These are phyloP conservation scores for Phialophora chinensis DNA, from an alignment of 2,329 filamentous ascomycete genomes.

Conservation along the genomic window DNA sequence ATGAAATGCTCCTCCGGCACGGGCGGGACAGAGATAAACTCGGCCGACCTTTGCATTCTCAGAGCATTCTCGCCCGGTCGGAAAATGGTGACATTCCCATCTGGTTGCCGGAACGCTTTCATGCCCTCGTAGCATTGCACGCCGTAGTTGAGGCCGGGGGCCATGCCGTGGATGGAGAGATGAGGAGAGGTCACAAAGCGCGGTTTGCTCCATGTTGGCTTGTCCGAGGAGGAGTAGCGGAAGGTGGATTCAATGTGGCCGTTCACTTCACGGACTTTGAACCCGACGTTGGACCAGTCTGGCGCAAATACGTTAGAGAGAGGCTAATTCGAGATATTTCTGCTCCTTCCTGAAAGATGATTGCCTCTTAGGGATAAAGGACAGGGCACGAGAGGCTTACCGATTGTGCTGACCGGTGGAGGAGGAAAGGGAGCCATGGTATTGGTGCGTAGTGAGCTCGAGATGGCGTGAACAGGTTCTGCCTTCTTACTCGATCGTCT, in stretches of 20 bases:
- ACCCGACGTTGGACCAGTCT: conserved; percentile 94
- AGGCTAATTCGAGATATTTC: background rate
- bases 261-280: conserved; percentile 92
- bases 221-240: conserved; percentile 64
- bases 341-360: background rate
- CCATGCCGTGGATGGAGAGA: conserved; percentile 92
- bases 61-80: conserved; percentile 82
- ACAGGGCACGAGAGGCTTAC: conserved; percentile 45
- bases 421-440: conserved; percentile 67
- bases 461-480: background rate
- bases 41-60: conserved; percentile 83
- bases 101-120: conserved; percentile 87
- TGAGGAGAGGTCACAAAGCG: conserved; percentile 81
- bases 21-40: conserved; percentile 80
- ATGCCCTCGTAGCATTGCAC: conserved; percentile 98
- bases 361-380: background rate
- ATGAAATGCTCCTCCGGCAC: conserved; percentile 80
- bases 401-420: conserved; percentile 76
- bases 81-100: conserved; percentile 79
- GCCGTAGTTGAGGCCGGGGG: conserved; percentile 93
- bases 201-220: conserved; percentile 55
- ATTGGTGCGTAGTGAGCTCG: background rate
- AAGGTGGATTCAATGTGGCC: conserved; percentile 92
- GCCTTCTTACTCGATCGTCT: background rate
- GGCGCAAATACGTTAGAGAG: conserved; percentile 4